Conservation (phyloP, 164 flowering plant species). For the Akebia trifoliata region DNA sequence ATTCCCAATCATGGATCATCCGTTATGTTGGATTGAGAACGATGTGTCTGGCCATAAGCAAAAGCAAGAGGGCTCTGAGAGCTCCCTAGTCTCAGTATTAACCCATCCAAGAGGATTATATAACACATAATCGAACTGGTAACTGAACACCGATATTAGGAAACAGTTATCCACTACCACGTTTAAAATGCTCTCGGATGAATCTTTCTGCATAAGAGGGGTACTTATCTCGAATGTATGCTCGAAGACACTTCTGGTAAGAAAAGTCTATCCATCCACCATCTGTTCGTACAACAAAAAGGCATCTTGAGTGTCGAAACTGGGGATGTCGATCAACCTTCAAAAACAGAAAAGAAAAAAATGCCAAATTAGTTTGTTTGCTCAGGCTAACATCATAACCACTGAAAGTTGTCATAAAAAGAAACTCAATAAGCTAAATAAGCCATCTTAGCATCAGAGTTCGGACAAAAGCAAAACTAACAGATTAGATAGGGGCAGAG, state of each 20-base stretch:
- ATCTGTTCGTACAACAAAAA: slow-evolving; percentile 76
- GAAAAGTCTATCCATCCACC: slow-evolving; percentile 92
- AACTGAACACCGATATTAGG: too few species aligned
- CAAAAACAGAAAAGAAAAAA: not conserved
- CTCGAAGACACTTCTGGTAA: slow-evolving; percentile 79
- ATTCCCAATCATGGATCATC: too few species aligned
- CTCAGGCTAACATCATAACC: too few species aligned
- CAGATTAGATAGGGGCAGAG: not conserved
- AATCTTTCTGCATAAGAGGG: slow-evolving; percentile 72
- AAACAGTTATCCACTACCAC: slow-evolving; percentile 29
- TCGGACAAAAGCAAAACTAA: not conserved
- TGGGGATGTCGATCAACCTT: slow-evolving; percentile 92
- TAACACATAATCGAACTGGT: too few species aligned
- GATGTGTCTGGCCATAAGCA: too few species aligned
- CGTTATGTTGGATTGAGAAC: too few species aligned
- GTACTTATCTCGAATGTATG: slow-evolving; percentile 69
- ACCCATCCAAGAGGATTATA: too few species aligned
- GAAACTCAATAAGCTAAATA: not conserved
- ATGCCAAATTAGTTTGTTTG: not conserved
- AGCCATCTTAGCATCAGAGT: not conserved
- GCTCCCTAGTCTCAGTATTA: too few species aligned
- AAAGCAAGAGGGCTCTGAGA: too few species aligned
- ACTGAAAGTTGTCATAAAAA: not conserved
- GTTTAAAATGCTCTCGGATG: slow-evolving; percentile 59
- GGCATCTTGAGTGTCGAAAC: slow-evolving; percentile 65